Evolutionary conservation across 2,329 filamentous ascomycete species (phyloP).

Genomic region (Cercospora nicotianae): DNA sequence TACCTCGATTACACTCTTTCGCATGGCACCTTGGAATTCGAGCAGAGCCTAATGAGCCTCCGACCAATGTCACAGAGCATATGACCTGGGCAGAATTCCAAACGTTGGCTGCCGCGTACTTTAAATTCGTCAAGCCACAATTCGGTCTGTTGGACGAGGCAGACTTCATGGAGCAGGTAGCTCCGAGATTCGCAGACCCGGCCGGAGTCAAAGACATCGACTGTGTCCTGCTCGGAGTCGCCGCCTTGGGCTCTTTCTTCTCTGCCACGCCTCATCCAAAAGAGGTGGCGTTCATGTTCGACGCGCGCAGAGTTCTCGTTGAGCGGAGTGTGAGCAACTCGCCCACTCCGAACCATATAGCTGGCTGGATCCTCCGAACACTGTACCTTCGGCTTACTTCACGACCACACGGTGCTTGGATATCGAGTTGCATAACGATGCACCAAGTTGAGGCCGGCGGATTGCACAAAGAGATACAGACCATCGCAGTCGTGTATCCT

Average conservation of each 20-base stretch:
- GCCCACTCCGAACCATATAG: conserved; percentile 43
- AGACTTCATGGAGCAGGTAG: conserved; percentile 35
- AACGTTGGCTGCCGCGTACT: conserved; percentile 46
- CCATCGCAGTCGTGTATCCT: conserved; percentile 39
- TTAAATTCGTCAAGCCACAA: conserved; percentile 54
- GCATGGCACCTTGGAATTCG: conserved; percentile 52
- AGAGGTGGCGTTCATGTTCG: conserved; percentile 51
- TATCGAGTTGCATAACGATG: conserved; percentile 60
- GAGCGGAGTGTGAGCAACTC: conserved; percentile 32
- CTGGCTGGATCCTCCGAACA: conserved; percentile 56
- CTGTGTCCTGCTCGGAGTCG: conserved; percentile 55
- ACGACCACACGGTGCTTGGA: conserved; percentile 57
- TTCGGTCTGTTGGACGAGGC: conserved; percentile 52
- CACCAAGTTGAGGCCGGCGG: conserved; percentile 58
- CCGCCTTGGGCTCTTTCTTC: conserved; percentile 57
- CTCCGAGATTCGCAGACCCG: conserved; percentile 32
- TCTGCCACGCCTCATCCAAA: conserved; percentile 45
- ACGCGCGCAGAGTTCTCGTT: conserved; percentile 47
- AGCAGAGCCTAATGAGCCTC: conserved; percentile 31
- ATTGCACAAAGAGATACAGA: conserved; percentile 47
- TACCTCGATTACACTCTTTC: conserved; percentile 56
- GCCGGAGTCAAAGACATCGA: conserved; percentile 44
- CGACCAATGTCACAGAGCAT: conserved; percentile 32
- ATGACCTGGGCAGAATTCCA: conserved; percentile 36
- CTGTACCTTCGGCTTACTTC: conserved; percentile 57